These are phyloP conservation scores for Pezicula carpinea DNA, from an alignment of 2,329 filamentous ascomycete species.

Conservation along the genomic window DNA sequence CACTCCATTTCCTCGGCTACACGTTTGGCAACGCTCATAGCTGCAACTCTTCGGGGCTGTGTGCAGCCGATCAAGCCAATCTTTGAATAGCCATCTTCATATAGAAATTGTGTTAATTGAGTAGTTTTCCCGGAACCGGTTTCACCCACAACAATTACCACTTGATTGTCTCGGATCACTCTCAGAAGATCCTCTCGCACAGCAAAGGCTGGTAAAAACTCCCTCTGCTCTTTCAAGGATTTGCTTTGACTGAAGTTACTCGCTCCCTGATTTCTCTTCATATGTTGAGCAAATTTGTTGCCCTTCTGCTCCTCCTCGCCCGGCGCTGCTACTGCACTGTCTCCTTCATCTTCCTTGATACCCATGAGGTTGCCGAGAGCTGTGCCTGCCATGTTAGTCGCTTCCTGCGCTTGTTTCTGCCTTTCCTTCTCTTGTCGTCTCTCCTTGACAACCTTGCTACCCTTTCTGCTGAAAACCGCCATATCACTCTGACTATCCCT, in stretches of 20 bases:
- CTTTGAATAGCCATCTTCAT: constrained; percentile 90
- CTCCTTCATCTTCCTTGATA: constrained; percentile 86
- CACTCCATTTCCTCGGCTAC: constrained; percentile 99
- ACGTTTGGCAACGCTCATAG: constrained; percentile 98
- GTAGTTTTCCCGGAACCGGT: constrained; percentile 98
- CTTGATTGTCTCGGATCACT: constrained; percentile 94
- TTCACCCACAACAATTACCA: constrained; percentile 93
- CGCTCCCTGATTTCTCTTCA: constrained; percentile 82
- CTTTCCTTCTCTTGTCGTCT: constrained; percentile 87
- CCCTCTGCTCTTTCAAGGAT: constrained; percentile 81
- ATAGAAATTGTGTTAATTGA: constrained; percentile 90
- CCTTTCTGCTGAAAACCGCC: constrained; percentile 96
- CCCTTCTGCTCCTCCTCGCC: constrained; percentile 63
- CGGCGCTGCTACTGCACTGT: constrained; percentile 76
- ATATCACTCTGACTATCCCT: constrained; percentile 95
- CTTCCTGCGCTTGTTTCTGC: constrained; percentile 90
- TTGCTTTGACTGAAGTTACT: constrained; percentile 94
- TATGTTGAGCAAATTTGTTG: constrained; percentile 80
- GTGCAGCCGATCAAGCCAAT: constrained; percentile 92
- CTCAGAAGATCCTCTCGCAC: constrained; percentile 88
- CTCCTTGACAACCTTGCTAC: constrained; percentile 88
- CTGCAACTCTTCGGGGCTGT: constrained; percentile 90
- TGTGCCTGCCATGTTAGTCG: constrained; percentile 88
- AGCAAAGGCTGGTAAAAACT: constrained; percentile 92
- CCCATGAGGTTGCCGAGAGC: constrained; percentile 93